Evolutionary conservation across 306 rosid species (phyloP).

Genomic region (Heteromeles arbutifolia): DNA sequence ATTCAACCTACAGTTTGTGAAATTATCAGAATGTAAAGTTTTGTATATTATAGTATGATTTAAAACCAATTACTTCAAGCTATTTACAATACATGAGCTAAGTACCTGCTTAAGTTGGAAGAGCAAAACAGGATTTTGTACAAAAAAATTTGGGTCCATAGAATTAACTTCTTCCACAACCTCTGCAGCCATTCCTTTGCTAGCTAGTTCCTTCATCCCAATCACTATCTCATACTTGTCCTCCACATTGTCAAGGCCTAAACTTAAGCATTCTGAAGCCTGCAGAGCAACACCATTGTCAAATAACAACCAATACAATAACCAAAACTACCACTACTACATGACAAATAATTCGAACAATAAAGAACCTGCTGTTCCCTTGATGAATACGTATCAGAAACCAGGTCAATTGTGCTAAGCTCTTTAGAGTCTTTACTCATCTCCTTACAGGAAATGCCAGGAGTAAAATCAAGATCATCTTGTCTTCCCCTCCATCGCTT

Average conservation of each 20-base stretch:
- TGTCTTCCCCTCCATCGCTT: constrained; percentile 95
- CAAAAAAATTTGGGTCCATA: constrained; percentile 69
- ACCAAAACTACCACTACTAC: background rate
- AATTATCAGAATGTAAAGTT: constrained; percentile 6
- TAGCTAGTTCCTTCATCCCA: constrained; percentile 84
- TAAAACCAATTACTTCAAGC: background rate
- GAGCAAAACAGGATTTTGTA: constrained; percentile 64
- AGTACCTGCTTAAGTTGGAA: constrained; percentile 93
- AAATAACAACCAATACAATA: background rate
- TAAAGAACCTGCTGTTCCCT: constrained; percentile 65
- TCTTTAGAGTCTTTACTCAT: constrained; percentile 29
- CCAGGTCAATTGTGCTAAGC: constrained; percentile 32
- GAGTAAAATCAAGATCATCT: constrained; percentile 46
- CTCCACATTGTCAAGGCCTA: constrained; percentile 41
- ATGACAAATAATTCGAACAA: background rate
- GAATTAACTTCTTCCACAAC: constrained; percentile 74
- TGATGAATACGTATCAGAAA: constrained; percentile 26
- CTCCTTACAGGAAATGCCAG: constrained; percentile 43
- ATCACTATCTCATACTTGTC: constrained; percentile 75
- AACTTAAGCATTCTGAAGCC: constrained; percentile 51
- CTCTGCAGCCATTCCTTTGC: constrained; percentile 90
- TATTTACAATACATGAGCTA: constrained; percentile 14
- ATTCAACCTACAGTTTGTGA: constrained; percentile 72
- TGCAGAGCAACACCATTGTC: constrained; percentile 22
- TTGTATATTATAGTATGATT: background rate